Evolutionary conservation across 768 basidiomycete species (phyloP).

Genomic region (Termitomyces sp.): DNA sequence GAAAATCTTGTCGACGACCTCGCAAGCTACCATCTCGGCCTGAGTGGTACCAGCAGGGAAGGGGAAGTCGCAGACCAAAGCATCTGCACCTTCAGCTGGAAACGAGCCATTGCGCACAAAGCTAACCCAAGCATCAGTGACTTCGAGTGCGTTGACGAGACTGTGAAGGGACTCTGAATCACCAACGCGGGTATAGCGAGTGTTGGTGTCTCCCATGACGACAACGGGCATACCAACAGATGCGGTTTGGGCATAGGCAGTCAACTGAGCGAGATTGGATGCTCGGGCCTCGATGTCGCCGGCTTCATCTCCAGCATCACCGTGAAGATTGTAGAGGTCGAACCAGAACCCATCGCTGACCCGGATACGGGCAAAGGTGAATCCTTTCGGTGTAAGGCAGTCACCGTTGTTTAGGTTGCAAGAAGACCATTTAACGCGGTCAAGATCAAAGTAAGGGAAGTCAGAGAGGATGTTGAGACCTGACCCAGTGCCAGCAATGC

Average conservation of each 20-base stretch:
- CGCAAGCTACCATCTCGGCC: slow-evolving; percentile 23
- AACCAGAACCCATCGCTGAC: slow-evolving; percentile 26
- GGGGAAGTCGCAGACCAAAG: slow-evolving; percentile 25
- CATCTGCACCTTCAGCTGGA: slow-evolving; percentile 20
- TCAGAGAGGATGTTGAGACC: slow-evolving; percentile 32
- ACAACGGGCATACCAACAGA: slow-evolving; percentile 28
- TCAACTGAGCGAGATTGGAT: slow-evolving; percentile 27
- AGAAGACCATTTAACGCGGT: slow-evolving; percentile 23
- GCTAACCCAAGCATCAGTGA: slow-evolving; percentile 27
- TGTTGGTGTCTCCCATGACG: slow-evolving; percentile 33
- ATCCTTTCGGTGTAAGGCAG: slow-evolving; percentile 34
- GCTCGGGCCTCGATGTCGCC: slow-evolving; percentile 26
- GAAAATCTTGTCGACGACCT: slow-evolving; percentile 35
- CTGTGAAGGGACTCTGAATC: slow-evolving; percentile 21
- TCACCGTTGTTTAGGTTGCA: slow-evolving; percentile 25
- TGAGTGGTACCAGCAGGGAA: slow-evolving; percentile 24
- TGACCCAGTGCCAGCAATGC: slow-evolving; percentile 27
- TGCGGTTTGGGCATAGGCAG: slow-evolving; percentile 20
- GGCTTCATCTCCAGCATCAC: slow-evolving; percentile 27
- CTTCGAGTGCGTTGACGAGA: slow-evolving; percentile 16
- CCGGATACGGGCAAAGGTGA: slow-evolving; percentile 28
- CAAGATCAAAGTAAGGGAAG: slow-evolving; percentile 26
- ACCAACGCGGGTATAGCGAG: slow-evolving; percentile 26
- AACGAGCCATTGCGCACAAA: slow-evolving; percentile 18
- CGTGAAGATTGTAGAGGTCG: slow-evolving; percentile 33